These are phyloP conservation scores for Austroboletus niveus DNA, from an alignment of 1,284 basidiomycete genomes.

Conservation along the genomic window DNA sequence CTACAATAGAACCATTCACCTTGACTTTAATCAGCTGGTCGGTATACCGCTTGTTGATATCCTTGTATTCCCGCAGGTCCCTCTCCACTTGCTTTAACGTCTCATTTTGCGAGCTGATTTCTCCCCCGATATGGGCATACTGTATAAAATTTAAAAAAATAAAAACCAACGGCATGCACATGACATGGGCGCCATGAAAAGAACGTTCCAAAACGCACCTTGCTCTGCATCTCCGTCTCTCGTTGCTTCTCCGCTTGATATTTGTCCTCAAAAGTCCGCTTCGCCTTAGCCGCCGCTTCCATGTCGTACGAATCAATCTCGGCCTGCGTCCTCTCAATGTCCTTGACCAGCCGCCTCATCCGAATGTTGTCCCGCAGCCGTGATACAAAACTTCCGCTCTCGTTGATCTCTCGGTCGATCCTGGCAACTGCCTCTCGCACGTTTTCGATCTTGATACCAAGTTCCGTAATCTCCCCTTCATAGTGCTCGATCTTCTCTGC, in stretches of 20 bases:
- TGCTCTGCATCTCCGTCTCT: conserved; percentile 69
- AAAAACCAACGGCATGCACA: too few relatives aligned
- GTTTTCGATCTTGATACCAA: conserved; percentile 52
- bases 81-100: conserved; percentile 67
- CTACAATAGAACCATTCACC: conserved; percentile 40
- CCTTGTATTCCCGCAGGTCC: conserved; percentile 87
- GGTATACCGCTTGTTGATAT: conserved; percentile 83
- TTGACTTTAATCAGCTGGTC: conserved; percentile 95
- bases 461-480: conserved; percentile 57
- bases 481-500: conserved; percentile 59
- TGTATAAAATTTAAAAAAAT: conserved; percentile 28
- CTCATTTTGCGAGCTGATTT: conserved; percentile 73
- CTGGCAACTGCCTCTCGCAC: conserved; percentile 51
- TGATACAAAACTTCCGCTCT: conserved; percentile 64
- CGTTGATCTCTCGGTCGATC: conserved; percentile 72
- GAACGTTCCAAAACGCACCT: conserved; percentile 46
- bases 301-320: conserved; percentile 79
- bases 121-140: conserved; percentile 82
- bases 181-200: background rate
- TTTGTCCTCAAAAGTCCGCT: conserved; percentile 80
- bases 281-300: conserved; percentile 77
- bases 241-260: conserved; percentile 72
- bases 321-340: conserved; percentile 66
- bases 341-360: conserved; percentile 65
- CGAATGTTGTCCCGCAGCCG: conserved; percentile 88